Conservation (phyloP, 148 eudicot species). For the Nepenthes gracilis region DNA sequence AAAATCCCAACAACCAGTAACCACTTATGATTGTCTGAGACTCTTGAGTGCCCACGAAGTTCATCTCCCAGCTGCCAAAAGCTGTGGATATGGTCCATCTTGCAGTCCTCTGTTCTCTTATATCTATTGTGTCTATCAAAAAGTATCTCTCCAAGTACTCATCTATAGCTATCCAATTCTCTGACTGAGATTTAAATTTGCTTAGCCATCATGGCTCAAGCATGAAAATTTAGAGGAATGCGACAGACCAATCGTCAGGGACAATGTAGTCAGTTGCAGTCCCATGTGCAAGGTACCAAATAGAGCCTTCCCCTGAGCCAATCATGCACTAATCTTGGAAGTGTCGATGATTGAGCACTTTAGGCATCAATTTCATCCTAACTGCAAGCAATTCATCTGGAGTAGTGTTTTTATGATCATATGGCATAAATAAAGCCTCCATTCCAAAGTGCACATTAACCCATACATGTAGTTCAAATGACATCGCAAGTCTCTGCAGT, state of each 20-base stretch:
- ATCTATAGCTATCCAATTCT: constrained; percentile 62
- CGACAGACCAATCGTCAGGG: constrained; percentile 80
- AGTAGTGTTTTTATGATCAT: constrained; percentile 89
- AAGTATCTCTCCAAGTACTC: constrained; percentile 86
- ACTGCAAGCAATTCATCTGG: constrained; percentile 61
- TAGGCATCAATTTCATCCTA: constrained; percentile 59
- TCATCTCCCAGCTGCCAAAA: too few relatives aligned
- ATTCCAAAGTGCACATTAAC: constrained; percentile 97
- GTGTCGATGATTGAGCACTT: constrained; percentile 64
- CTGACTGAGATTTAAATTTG: constrained; percentile 27
- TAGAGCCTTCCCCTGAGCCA: constrained; percentile 98
- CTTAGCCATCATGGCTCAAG: constrained; percentile 49
- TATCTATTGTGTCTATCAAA: constrained; percentile 79
- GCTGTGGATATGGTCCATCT: too few relatives aligned
- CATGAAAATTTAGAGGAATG: constrained; percentile 69
- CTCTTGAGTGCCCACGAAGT: too few relatives aligned
- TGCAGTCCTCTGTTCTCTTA: constrained; percentile 46
- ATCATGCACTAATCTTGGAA: constrained; percentile 66
- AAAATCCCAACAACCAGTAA: too few relatives aligned
- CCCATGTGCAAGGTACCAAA: constrained; percentile 96
- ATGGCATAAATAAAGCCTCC: constrained; percentile 99
- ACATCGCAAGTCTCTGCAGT: constrained; percentile 66
- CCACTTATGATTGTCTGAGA: too few relatives aligned
- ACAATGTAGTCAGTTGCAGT: constrained; percentile 95
- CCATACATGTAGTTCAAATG: constrained; percentile 95